A percentile compares a stretch with the other conserved stretches of the same genome.
Conservation (phyloP, 169 alveolate genomes). For the Amoebophrya sp. region DNA sequence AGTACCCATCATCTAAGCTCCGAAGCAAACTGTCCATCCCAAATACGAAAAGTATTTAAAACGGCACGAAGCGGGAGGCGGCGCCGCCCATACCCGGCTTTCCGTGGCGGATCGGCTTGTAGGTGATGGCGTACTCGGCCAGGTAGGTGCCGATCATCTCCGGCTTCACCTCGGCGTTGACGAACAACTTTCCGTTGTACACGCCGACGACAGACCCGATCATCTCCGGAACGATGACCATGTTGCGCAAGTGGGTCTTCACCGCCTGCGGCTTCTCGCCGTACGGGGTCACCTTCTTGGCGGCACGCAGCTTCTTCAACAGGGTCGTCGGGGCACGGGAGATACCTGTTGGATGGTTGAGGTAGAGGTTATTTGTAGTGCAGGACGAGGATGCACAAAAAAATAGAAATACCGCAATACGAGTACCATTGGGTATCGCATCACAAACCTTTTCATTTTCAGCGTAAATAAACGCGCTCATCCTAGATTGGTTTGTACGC, state of each 20-base stretch:
- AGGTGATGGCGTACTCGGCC: slow-evolving; percentile 96
- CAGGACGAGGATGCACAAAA: no score
- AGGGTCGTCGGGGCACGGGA: slow-evolving; percentile 26
- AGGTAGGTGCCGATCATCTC: slow-evolving; percentile 62
- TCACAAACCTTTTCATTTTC: no score
- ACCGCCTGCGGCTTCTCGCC: slow-evolving; percentile 94
- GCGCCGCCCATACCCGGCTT: slow-evolving; percentile 87
- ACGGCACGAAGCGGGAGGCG: not conserved
- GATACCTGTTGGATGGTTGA: slow-evolving; percentile 10
- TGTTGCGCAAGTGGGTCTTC: slow-evolving; percentile 87
- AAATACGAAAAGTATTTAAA: not conserved
- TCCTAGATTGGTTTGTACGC: no score
- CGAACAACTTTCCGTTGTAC: slow-evolving; percentile 93
- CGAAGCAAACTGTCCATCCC: not conserved
- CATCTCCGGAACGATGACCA: slow-evolving; percentile 95
- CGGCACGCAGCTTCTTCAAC: slow-evolving; percentile 2
- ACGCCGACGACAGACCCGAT: slow-evolving; percentile 95
- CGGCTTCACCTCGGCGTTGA: slow-evolving; percentile 89
- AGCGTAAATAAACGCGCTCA: no score
- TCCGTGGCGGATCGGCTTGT: slow-evolving; percentile 97
- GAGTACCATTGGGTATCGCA: no score
- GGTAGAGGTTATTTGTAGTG: no score
- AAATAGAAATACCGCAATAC: no score
- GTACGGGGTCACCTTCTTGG: slow-evolving; percentile 59
- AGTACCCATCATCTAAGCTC: no score